Base-by-base conservation (phyloP, 2,329 filamentous ascomycete species). In the Curvularia sp. region DNA sequence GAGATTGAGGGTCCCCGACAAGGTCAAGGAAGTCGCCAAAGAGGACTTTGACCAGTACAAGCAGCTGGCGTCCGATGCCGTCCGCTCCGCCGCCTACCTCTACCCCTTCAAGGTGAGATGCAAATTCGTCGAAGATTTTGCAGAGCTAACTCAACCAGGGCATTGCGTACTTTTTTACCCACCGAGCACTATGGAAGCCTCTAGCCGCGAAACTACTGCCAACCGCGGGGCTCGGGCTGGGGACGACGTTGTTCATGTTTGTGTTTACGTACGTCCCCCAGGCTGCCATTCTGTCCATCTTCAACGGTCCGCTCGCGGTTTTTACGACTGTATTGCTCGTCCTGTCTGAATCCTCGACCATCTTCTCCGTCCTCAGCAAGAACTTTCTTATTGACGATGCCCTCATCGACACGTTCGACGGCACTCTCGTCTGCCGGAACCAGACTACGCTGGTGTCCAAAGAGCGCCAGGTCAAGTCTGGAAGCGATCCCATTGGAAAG, bases 341-440 rank as follows among this genome's bases (percentile, higher is more conserved):
- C 4, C 75, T 77, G 48, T 81, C 79, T 62, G 82, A 84, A 65
- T 78, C 77, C 61, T 81, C 79, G 42, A 83, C 82, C 15, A 76
- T 83, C 53, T 81, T 81, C 67, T 81, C 78, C 57, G 73, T 86
- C 31, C 73, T 89, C n/a, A 82, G 83, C 44, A 87, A 88, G 68
- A 89, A 85, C 42, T 94, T 92, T 73, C 79, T 97, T 38, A 85
- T 97, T 44, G 88, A 91, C 64, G 92, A 96, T 61, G 90, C 92
- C 0, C 82, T 97, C 33, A 82, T 95, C 26, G 93, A 97, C 75
- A 94, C 91, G 0, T 97, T 97, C 74, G 94, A 97, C 72, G 92
- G 90, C 18, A 83, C 82, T 0, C 80, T 89, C 2, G 67, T 89
- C 2, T 80, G 82, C 4, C 80, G 82, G 50, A 82, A 84, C 7